Evolutionary conservation across 2,329 filamentous ascomycete genomes (phyloP).

Genomic region (Ophiostoma himal-ulmi): DNA sequence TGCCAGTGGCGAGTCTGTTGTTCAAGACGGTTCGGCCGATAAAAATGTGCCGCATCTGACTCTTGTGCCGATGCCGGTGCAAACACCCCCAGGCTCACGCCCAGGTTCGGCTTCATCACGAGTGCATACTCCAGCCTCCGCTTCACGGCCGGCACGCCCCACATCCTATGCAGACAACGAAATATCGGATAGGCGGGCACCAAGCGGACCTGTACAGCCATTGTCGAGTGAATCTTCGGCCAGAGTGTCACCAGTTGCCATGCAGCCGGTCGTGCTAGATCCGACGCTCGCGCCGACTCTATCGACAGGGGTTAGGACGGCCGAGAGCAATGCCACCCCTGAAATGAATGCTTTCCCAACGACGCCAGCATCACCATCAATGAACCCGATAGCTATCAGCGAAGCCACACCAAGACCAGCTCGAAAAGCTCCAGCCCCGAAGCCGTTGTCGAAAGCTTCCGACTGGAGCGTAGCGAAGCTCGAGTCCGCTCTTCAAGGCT

Average conservation of each 20-base stretch:
- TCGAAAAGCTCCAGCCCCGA: neutral
- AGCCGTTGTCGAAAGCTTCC: neutral
- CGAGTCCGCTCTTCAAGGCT: conserved; percentile 37
- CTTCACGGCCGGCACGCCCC: neutral
- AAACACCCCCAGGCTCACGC: neutral
- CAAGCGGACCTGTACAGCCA: neutral
- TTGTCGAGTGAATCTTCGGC: neutral
- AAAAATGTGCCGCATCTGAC: neutral
- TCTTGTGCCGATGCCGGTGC: neutral
- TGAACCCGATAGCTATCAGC: too few species aligned
- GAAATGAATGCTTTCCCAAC: neutral
- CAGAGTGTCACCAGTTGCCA: neutral
- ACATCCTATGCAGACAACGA: neutral
- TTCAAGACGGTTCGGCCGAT: neutral
- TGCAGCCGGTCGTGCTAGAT: neutral
- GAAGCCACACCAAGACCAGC: neutral
- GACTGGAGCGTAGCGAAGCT: conserved; percentile 43
- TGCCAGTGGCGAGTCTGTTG: neutral
- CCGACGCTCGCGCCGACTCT: neutral
- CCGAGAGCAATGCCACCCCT: too few species aligned
- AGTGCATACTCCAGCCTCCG: neutral
- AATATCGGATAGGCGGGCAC: neutral
- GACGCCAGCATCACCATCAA: neutral
- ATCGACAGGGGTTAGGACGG: too few species aligned
- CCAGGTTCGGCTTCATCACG: neutral